phyloP scores from a whole-genome alignment of 2,329 filamentous ascomycete species.

The Fusarium scirpi region DNA sequence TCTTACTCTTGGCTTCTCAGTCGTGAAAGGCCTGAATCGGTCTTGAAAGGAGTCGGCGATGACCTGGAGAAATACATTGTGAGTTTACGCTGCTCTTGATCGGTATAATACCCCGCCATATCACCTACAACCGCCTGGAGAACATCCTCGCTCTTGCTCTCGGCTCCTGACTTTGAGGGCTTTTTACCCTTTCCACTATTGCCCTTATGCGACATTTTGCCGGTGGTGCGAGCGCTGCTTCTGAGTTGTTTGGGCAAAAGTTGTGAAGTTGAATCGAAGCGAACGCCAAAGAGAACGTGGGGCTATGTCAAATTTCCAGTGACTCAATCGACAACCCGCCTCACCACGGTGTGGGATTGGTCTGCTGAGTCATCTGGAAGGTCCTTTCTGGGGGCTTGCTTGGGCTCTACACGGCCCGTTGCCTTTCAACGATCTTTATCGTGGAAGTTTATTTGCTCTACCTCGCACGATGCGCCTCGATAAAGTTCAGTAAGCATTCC shows the following conservation, averaged over 20 bases:
- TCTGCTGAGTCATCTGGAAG: constrained; percentile 28
- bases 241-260: constrained; percentile 19
- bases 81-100: constrained; percentile 35
- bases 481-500: constrained; percentile 42
- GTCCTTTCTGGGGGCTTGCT: not conserved
- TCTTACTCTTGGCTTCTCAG: constrained; percentile 86
- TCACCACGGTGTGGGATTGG: constrained; percentile 38
- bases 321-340: constrained; percentile 49
- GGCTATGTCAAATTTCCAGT: constrained; percentile 43
- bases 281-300: constrained; percentile 28
- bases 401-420: not conserved
- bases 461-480: constrained; percentile 3
- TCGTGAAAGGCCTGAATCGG: constrained; percentile 87
- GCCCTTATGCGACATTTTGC: constrained; percentile 61
- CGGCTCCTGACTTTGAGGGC: constrained; percentile 61
- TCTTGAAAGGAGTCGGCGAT: constrained; percentile 96
- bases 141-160: constrained; percentile 68
- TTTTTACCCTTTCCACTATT: constrained; percentile 66
- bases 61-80: constrained; percentile 65
- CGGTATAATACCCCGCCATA: constrained; percentile 46
- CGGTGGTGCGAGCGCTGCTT: constrained; percentile 26
- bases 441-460: constrained; percentile 11
- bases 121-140: constrained; percentile 67
- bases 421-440: not conserved
- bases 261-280: constrained; percentile 33